Conservation (phyloP, 306 rosid genomes). For the Astragalus glycyphyllos region DNA sequence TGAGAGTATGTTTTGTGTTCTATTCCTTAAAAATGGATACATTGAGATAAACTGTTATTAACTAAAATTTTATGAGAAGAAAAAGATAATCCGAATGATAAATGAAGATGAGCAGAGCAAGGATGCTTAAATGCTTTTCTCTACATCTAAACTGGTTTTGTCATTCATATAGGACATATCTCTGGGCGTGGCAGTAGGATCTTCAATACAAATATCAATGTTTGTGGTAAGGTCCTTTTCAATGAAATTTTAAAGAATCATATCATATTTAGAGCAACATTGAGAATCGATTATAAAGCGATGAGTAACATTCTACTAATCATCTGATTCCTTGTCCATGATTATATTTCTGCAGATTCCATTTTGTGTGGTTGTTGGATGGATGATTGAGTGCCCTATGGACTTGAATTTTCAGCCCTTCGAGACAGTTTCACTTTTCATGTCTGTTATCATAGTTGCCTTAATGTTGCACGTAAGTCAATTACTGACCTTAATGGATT, state of each 20-base stretch:
- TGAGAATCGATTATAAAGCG: not conserved
- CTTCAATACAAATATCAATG: constrained; percentile 78
- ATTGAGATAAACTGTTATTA: not conserved
- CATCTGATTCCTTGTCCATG: not conserved
- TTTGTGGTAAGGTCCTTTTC: constrained; percentile 57
- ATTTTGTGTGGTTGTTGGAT: constrained; percentile 68
- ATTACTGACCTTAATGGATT: too few species aligned
- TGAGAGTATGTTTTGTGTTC: not conserved
- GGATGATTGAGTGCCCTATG: constrained; percentile 68
- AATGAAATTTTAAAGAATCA: not conserved
- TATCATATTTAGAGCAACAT: not conserved
- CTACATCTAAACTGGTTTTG: not conserved
- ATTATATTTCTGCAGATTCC: constrained; percentile 64
- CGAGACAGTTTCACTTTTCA: constrained; percentile 70
- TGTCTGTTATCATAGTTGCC: constrained; percentile 66
- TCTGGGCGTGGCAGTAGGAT: constrained; percentile 71
- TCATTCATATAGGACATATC: constrained; percentile 60
- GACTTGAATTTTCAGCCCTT: constrained; percentile 74
- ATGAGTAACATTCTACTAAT: not conserved
- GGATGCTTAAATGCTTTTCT: not conserved
- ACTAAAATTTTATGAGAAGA: not conserved
- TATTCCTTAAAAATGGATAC: not conserved
- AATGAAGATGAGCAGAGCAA: constrained; percentile 7
- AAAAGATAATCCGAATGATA: not conserved
- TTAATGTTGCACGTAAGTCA: constrained; percentile 76